Conservation (phyloP, 208 protist genomes). For the Leishmania lainsoni region DNA sequence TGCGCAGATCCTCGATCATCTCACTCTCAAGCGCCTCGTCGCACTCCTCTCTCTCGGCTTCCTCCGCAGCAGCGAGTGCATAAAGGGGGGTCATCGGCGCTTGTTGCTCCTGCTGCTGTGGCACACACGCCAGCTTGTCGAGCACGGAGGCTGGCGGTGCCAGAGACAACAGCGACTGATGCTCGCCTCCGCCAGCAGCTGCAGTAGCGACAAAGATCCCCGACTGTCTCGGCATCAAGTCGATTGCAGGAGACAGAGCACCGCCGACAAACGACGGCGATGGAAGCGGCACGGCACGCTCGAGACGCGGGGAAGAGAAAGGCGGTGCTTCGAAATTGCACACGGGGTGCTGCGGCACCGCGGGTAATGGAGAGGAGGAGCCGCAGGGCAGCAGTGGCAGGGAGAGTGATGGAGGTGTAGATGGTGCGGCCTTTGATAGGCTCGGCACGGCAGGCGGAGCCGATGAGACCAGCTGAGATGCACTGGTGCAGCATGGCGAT, state of each 20-base stretch:
- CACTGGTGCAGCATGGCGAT: neutral
- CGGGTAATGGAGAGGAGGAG: neutral
- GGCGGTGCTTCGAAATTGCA: neutral
- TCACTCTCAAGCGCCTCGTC: constrained; percentile 47
- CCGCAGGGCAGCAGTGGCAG: neutral
- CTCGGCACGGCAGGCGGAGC: neutral
- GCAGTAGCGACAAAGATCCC: neutral
- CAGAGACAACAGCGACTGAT: neutral
- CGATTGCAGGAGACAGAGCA: neutral
- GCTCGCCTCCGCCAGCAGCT: neutral
- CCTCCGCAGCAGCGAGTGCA: neutral
- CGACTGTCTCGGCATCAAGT: neutral
- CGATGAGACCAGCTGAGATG: neutral
- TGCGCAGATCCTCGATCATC: constrained; percentile 59
- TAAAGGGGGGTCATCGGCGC: no score
- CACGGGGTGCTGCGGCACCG: neutral
- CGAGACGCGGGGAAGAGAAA: neutral
- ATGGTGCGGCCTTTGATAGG: neutral
- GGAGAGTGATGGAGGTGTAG: neutral
- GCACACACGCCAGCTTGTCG: neutral
- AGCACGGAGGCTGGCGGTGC: neutral
- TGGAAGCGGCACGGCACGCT: neutral
- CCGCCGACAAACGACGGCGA: neutral
- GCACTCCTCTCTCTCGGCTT: constrained; percentile 19
- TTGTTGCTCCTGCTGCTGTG: neutral